Percentiles rank a stretch among this genome's conserved stretches.
Evolutionary conservation across 352 stramenopile genomes (phyloP).

Genomic region (Globisporangium uncinulatum): DNA sequence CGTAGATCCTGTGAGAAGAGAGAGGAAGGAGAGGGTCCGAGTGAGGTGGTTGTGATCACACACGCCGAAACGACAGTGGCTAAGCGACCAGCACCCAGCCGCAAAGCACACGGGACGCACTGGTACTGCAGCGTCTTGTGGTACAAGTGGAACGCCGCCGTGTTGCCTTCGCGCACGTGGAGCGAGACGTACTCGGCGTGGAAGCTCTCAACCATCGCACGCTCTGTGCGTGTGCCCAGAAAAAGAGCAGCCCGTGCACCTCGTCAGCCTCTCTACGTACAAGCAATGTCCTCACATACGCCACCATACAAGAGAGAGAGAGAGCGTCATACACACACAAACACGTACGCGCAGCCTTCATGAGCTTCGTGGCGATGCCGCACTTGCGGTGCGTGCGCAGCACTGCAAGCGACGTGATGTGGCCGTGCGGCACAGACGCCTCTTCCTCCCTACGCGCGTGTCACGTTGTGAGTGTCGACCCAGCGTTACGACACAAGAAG

Average conservation of each 20-base stretch:
- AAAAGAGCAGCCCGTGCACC: background rate
- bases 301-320: background rate
- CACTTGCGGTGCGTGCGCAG: constrained; percentile 96
- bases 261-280: background rate
- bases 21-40: background rate
- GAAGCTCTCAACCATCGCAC: constrained; percentile 97
- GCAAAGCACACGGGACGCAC: constrained; percentile 28
- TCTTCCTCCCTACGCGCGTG: constrained; percentile 62
- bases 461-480: background rate
- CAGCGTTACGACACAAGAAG: background rate
- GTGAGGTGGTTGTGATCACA: background rate
- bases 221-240: constrained; percentile 42
- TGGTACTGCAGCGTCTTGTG: constrained; percentile 97
- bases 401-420: constrained; percentile 99
- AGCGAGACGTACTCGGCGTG: constrained; percentile 98
- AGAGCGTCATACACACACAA: background rate
- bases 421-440: constrained; percentile 88
- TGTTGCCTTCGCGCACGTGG: constrained; percentile 98
- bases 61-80: background rate
- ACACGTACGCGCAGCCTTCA: constrained; percentile 88
- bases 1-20: constrained; percentile 83
- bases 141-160: constrained; percentile 98
- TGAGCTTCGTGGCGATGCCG: constrained; percentile 97
- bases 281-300: too few species aligned
- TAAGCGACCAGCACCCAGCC: background rate